Conservation (phyloP, 371 early-diverging fungal species). For the Mortierella sp. region DNA sequence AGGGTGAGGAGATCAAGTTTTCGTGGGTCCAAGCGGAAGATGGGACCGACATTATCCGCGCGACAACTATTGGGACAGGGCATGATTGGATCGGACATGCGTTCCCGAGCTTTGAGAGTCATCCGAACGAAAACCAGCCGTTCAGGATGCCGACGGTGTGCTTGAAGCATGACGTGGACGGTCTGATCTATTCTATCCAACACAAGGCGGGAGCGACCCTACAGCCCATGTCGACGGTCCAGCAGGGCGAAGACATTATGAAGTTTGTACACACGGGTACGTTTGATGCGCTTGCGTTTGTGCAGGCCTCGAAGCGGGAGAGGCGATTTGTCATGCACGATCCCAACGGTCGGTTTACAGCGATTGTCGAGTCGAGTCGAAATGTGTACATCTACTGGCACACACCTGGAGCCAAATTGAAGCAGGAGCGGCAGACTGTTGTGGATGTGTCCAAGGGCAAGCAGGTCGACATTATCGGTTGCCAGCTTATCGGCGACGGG, state of each 20-base stretch:
- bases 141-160: constrained; percentile 66
- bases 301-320: constrained; percentile 87
- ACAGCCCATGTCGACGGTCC: constrained; percentile 24
- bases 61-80: constrained; percentile 59
- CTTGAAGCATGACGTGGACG: constrained; percentile 84
- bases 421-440: constrained; percentile 45
- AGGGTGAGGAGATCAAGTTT: constrained; percentile 66
- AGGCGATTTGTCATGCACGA: constrained; percentile 72
- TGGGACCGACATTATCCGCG: constrained; percentile 54
- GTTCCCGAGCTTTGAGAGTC: constrained; percentile 52
- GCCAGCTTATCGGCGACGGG: constrained; percentile 60
- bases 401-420: constrained; percentile 42
- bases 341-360: constrained; percentile 63
- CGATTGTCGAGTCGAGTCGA: constrained; percentile 78
- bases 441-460: constrained; percentile 50
- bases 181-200: constrained; percentile 67
- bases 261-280: constrained; percentile 67
- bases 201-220: constrained; percentile 36
- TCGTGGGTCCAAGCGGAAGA: constrained; percentile 56
- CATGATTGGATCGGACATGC: constrained; percentile 70
- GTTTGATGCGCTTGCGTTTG: constrained; percentile 83
- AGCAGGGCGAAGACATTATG: constrained; percentile 25
- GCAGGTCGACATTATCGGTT: constrained; percentile 63
- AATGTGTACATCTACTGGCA: constrained; percentile 79
- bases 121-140: constrained; percentile 35